Evolutionary conservation across 805 yeast genomes (phyloP).

Genomic region (Candida lessepsii): DNA sequence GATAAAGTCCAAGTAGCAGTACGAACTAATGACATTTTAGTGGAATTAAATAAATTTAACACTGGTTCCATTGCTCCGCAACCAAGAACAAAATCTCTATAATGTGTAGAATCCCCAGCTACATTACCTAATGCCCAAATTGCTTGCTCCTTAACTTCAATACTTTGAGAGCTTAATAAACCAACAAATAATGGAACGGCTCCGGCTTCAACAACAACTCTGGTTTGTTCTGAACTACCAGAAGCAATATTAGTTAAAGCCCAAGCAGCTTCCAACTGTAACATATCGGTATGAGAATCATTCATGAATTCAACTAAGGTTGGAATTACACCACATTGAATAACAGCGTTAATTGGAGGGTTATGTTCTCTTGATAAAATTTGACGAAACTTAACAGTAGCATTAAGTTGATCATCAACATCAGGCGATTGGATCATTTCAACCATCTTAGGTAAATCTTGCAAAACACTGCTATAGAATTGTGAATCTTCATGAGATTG

Average conservation of each 20-base stretch:
- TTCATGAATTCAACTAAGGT: slow-evolving; percentile 83
- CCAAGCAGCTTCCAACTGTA: slow-evolving; percentile 99
- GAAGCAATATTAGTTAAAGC: slow-evolving; percentile 98
- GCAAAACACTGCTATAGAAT: slow-evolving; percentile 40
- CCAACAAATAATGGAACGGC: slow-evolving; percentile 92
- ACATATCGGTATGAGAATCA: slow-evolving; percentile 69
- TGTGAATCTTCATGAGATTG: slow-evolving; percentile 45
- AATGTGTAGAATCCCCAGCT: slow-evolving; percentile 92
- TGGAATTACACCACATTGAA: slow-evolving; percentile 91
- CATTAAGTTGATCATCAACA: slow-evolving; percentile 76
- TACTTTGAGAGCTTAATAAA: slow-evolving; percentile 72
- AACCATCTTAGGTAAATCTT: slow-evolving; percentile 83
- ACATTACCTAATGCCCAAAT: slow-evolving; percentile 99
- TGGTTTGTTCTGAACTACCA: slow-evolving; percentile 86
- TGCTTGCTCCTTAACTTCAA: slow-evolving; percentile 96
- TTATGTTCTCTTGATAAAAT: slow-evolving; percentile 89
- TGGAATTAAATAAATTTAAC: slow-evolving; percentile 68
- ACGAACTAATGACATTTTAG: slow-evolving; percentile 86
- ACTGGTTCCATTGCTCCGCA: slow-evolving; percentile 91
- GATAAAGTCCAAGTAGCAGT: slow-evolving; percentile 98
- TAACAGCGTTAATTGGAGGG: slow-evolving; percentile 94
- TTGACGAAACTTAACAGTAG: slow-evolving; percentile 92
- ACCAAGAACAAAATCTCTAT: slow-evolving; percentile 83
- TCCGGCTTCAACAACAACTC: slow-evolving; percentile 85
- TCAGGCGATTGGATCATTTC: slow-evolving; percentile 73